Base-by-base conservation (phyloP, 495 filamentous ascomycete genomes). In the Lepraria neglecta region DNA sequence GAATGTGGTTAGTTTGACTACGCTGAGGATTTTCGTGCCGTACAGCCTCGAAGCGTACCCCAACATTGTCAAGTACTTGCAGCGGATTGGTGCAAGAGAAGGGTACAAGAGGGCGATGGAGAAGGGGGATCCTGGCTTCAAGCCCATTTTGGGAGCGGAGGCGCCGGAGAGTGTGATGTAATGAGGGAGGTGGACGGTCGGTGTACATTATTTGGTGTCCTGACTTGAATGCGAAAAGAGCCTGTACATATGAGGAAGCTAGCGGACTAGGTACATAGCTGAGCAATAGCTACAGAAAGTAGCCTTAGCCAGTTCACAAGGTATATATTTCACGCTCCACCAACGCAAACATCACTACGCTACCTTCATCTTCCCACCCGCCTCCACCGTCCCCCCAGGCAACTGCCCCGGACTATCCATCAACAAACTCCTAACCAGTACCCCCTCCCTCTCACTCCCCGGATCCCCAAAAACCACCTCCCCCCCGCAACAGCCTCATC, bases 1-100 rank as follows among this genome's bases (percentile, higher is more conserved):
- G 79, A 74, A 58, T 6, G 69, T 85, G 9, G 80, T 73, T 57
- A 71, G 71, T 31, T 68, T 86, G 50, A 84, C 82, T 3, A 84
- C 79, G 12, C 75, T 83, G 75, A 71, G 84, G 21, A 70, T 71
- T 14, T 84, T 80, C 63, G 51, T 55, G n/a, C 71, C 71, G 24
- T 67, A 75, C n/a, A 73, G 78, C 53, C 68, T 85, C 42, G 59
- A 56, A 3, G 58, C 54, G 9, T 82, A 80, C 67, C 60, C 60
- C 33, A 70, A 71, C 31, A 72, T 85, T 28, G 45, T 82, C 58
- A 63, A 27, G 11, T 86, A 79, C 69, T 68, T 84, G 56, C 55
- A 70, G 51, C 70, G 79, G 10, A 63, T 78, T 19, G 68, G 66
- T 0, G 47, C 60, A 51, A 68, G 80, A 58, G 73, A 75, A 28